Conservation (phyloP, 169 alveolate species). For the Blepharisma undulans region DNA sequence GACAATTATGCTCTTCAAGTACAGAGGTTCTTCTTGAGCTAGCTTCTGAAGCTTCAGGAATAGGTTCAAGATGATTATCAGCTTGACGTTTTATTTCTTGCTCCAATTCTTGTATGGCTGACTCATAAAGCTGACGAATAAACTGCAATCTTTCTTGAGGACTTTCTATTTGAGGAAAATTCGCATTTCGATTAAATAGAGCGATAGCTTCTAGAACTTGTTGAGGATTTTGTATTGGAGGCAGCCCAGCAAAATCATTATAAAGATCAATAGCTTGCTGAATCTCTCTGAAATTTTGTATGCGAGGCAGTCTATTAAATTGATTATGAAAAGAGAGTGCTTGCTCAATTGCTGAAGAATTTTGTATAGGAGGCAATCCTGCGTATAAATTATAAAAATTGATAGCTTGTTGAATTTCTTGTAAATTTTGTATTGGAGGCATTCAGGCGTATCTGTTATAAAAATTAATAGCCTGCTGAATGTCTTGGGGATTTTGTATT, state of each 20-base stretch:
- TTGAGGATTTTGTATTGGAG: neutral
- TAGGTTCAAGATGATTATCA: neutral
- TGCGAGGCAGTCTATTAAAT: neutral
- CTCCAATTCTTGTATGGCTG: neutral
- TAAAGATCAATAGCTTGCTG: neutral
- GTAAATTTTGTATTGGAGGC: neutral
- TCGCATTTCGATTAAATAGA: neutral
- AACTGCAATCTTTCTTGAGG: neutral
- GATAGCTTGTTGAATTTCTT: neutral
- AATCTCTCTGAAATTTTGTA: neutral
- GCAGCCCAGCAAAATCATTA: neutral
- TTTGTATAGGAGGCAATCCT: neutral
- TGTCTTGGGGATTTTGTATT: neutral
- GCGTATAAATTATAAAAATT: neutral
- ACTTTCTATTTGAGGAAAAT: neutral
- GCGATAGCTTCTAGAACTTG: neutral
- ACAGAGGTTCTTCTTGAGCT: neutral
- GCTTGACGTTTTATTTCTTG: too few species aligned
- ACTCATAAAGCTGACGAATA: neutral
- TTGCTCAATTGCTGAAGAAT: neutral
- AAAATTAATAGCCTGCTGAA: neutral
- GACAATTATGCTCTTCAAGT: neutral
- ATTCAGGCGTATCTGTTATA: neutral
- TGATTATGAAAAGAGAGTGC: neutral
- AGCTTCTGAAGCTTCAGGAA: neutral